phyloP scores from a whole-genome alignment of 164 flowering plant species.

The Paratinospora sagittata region DNA sequence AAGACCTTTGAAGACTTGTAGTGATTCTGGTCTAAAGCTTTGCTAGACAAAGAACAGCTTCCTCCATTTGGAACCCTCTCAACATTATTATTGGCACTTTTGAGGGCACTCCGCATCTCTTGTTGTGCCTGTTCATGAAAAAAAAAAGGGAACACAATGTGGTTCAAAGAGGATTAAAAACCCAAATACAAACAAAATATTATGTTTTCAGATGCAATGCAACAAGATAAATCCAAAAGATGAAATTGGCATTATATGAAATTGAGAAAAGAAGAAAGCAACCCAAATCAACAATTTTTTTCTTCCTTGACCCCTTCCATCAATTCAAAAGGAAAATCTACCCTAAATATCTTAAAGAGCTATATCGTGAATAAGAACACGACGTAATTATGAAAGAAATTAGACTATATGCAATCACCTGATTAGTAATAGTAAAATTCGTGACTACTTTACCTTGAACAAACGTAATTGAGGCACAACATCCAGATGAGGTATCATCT shows the following conservation, averaged over 20 bases:
- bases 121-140: slow-evolving; percentile 25
- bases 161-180: slow-evolving; percentile 7
- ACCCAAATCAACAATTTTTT: background rate
- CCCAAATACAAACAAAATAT: background rate
- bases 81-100: slow-evolving; percentile 20
- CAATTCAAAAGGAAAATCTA: too few relatives aligned
- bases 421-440: slow-evolving; percentile 4
- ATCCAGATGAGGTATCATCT: slow-evolving; percentile 2
- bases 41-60: slow-evolving; percentile 17
- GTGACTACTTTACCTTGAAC: slow-evolving; percentile 5
- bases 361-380: background rate
- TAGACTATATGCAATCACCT: background rate
- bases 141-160: slow-evolving; percentile 1
- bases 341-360: too few relatives aligned
- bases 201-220: background rate
- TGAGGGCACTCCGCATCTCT: slow-evolving; percentile 38
- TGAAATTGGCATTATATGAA: too few relatives aligned
- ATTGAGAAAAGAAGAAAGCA: too few relatives aligned
- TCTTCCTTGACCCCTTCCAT: background rate
- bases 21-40: slow-evolving; percentile 17
- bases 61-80: slow-evolving; percentile 24
- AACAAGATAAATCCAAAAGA: background rate
- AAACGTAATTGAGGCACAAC: slow-evolving; percentile 6
- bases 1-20: slow-evolving; percentile 23
- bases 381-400: background rate